Base-by-base conservation (phyloP, 169 alveolate genomes). In the Eimeria maxima region DNA sequence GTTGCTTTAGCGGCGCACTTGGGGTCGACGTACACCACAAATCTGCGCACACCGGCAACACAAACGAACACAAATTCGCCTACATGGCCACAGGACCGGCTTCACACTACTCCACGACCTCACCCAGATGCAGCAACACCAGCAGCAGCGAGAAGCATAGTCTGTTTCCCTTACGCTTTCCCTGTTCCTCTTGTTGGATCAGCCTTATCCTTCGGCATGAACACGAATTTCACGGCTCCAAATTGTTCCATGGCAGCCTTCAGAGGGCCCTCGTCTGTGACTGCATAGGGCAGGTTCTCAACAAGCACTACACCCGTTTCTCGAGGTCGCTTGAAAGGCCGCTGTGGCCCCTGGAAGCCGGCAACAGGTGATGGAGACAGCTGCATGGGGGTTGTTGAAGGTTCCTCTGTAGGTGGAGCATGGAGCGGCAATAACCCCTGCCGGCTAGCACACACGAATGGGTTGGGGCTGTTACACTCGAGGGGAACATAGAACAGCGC, bases 81-180 rank as follows among this genome's bases (percentile, higher is more conserved):
- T 47, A 47, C 42, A 24, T 5, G n/a, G 47, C 18, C 50, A 45
- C 0, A 24, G 67, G 67, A 44, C n/a, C 69, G 13, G 33, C 89
- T 24, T 16, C 10, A 33, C 14, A 73, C 47, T 38, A 44, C 27
- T 7, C 27, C 55, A 73, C 63, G 47, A n/a, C 60, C 60, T 3
- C 16, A 3, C 16, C 6, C 60, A 14, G 60, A 53, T 53, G 60
- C 60, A 2, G 60, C 60, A 53, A 50, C 29, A 50, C 18, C 67
- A 38, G 76, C 57, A 81, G 47, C 67, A 6, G 44, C 53, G 14
- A 65, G 47, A 13, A 13, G 4, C 45, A 0, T 50, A 38, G 16
- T 24, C 42, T 29, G 29, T n/a, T 65, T 67, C 27, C n/a, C 97
- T 73, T 44, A 95, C 97, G 97, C 97, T 29, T 87, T 95, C 42